Percentiles rank a stretch among this genome's conserved stretches.
These are phyloP conservation scores for Glaciozyma antarctica DNA, from an alignment of 768 basidiomycete species.

Conservation along the genomic window DNA sequence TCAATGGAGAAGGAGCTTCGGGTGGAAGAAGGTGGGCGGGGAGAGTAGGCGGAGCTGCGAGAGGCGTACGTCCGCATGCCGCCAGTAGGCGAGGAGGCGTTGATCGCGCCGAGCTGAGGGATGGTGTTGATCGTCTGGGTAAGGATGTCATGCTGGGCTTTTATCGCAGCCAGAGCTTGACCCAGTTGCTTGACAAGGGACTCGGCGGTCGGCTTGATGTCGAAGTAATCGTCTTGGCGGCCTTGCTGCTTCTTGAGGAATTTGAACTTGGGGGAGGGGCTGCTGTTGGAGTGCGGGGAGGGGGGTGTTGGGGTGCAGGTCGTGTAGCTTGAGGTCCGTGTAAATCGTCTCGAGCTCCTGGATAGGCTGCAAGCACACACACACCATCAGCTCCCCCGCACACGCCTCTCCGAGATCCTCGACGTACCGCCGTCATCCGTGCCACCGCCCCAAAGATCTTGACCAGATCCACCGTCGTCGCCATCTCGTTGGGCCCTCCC, in stretches of 20 bases:
- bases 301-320: neutral
- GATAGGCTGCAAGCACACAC: constrained; percentile 9
- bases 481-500: neutral
- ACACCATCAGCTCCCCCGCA: neutral
- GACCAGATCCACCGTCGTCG: neutral
- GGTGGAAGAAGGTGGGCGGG: neutral
- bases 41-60: neutral
- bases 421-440: constrained; percentile 11
- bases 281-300: neutral
- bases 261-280: neutral
- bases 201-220: neutral
- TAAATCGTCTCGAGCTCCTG: constrained; percentile 24
- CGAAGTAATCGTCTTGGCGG: constrained; percentile 5
- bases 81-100: neutral
- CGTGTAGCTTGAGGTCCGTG: constrained; percentile 4
- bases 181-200: neutral
- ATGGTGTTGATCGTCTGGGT: neutral
- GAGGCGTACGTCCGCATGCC: neutral
- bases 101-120: no score
- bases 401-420: neutral
- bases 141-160: neutral
- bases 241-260: constrained; percentile 4
- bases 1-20: constrained; percentile 12
- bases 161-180: constrained; percentile 1
- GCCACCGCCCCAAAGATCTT: constrained; percentile 3